Base-by-base conservation (phyloP, 352 stramenopile genomes). In the Phytophthora sp. region DNA sequence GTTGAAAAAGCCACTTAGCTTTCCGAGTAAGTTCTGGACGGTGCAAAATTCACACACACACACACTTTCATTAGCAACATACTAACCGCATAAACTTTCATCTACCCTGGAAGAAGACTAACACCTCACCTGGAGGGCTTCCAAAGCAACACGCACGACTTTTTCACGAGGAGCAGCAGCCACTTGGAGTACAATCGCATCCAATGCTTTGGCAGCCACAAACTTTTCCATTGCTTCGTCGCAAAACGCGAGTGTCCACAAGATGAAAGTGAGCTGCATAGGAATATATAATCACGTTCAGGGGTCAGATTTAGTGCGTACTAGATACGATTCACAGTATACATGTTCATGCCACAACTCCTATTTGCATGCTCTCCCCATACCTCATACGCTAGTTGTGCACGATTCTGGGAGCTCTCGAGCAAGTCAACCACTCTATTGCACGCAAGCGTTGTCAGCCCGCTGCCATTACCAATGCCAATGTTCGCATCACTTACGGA, bases 231-330 rank as follows among this genome's bases (percentile, higher is more conserved):
- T 69, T 10, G 85, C 87, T 61, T 92, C 84, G 26, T 91, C 69
- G 44, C 73, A 90, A 63, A 98, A 99, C 18, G 94, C 98, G 54
- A 99, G 75, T 31, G 95, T 97, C 97, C 97, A 99, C 23, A 99
- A 72, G 58, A 96, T 98, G 66, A 99, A 99, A 50, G 79, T 89
- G 34, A 99, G 83, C 89, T 99, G 43, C 15, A 55, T 31, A 23
- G 9, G 7, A 53, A 20, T 2, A 28, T 12, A 38, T n/a, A n/a
- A n/a, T n/a, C n/a, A n/a, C n/a, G n/a, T n/a, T n/a, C n/a, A n/a
- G n/a, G n/a, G n/a, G n/a, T n/a, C n/a, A n/a, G n/a, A n/a, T n/a
- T n/a, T n/a, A n/a, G n/a, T n/a, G n/a, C n/a, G n/a, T n/a, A n/a
- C n/a, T n/a, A n/a, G n/a, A n/a, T n/a, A n/a, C n/a, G n/a, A n/a